These are phyloP conservation scores for Sphagnum contortum DNA, from an alignment of 225 moss, liverwort and hornwort genomes.

Conservation along the genomic window DNA sequence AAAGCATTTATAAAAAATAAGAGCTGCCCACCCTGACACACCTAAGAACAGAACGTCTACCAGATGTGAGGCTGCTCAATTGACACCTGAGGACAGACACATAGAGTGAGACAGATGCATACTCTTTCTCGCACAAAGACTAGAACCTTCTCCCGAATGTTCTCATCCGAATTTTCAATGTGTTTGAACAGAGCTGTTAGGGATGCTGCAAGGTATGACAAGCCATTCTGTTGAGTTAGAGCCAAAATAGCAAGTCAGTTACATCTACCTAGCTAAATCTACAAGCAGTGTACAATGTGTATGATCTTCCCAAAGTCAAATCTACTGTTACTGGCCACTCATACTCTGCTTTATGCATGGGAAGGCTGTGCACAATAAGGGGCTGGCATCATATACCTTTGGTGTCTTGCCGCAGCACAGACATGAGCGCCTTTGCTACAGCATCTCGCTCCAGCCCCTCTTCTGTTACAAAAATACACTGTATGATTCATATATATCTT, in stretches of 20 bases:
- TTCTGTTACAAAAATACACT: constrained; percentile 37
- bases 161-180: constrained; percentile 95
- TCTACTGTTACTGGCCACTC: too few relatives aligned
- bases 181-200: constrained; percentile 96
- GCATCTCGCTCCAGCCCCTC: constrained; percentile 93
- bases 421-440: constrained; percentile 95
- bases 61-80: background rate
- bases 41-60: too few relatives aligned
- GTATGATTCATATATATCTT: too few relatives aligned
- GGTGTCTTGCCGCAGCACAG: constrained; percentile 89
- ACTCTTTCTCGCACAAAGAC: constrained; percentile 91
- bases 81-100: background rate
- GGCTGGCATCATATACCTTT: constrained; percentile 46
- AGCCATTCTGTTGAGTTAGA: background rate
- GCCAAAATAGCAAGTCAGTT: background rate
- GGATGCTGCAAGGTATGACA: constrained; percentile 45
- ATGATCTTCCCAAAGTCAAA: too few relatives aligned
- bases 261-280: background rate
- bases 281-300: too few relatives aligned
- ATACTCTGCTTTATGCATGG: background rate
- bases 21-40: too few relatives aligned
- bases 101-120: constrained; percentile 10
- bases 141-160: constrained; percentile 87
- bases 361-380: background rate
- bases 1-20: too few relatives aligned